phyloP scores from a whole-genome alignment of 192 early-diverging fungal genomes.

The Endogone sp. region DNA sequence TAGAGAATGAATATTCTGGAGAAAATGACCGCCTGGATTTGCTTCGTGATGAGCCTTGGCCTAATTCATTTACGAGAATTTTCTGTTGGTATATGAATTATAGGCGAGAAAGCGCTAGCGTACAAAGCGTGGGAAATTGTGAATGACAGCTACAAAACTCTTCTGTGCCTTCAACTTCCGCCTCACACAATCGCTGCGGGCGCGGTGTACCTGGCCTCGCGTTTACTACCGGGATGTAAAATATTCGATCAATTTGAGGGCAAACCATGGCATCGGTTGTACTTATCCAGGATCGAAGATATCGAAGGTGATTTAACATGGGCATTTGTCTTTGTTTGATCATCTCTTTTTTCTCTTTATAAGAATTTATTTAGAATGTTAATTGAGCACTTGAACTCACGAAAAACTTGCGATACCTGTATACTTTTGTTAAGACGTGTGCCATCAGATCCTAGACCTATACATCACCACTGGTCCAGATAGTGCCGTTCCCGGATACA shows the following conservation, averaged over 20 bases:
- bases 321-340: no score
- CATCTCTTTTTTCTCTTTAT: no score
- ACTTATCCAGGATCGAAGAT: constrained; percentile 45
- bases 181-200: constrained; percentile 59
- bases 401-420: no score
- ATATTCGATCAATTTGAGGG: constrained; percentile 20
- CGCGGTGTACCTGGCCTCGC: constrained; percentile 52
- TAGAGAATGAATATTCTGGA: no score
- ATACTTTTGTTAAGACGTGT: constrained; percentile 47
- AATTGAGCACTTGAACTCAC: no score
- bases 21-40: no score
- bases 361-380: no score
- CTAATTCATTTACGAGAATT: no score
- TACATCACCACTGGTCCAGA: constrained; percentile 36
- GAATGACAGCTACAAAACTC: constrained; percentile 51
- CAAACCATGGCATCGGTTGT: constrained; percentile 44
- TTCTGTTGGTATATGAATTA: constrained; percentile 2
- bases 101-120: constrained; percentile 1
- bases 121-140: constrained; percentile 43
- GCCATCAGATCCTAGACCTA: constrained; percentile 47
- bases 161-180: constrained; percentile 57
- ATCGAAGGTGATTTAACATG: constrained; percentile 53
- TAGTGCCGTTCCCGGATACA: constrained; percentile 28
- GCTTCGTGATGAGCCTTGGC: no score
- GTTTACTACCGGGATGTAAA: constrained; percentile 25